phyloP scores from a whole-genome alignment of 1,284 basidiomycete genomes.

The Moniliella sp. region DNA sequence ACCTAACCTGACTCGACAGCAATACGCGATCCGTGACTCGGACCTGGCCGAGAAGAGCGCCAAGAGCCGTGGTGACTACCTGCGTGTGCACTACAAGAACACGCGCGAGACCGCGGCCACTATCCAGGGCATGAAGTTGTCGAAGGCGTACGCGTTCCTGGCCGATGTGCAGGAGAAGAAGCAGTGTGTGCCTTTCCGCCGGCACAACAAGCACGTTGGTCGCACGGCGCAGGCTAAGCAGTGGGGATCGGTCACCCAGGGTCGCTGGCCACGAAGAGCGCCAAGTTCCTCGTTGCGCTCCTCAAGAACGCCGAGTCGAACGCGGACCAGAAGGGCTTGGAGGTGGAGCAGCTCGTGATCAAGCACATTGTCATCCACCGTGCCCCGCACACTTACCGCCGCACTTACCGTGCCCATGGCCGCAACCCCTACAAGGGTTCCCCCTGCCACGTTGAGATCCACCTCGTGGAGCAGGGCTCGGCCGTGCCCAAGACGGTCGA shows the following conservation, averaged over 20 bases:
- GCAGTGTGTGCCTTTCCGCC: slow-evolving; percentile 85
- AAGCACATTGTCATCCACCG: slow-evolving; percentile 96
- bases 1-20: no score
- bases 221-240: slow-evolving; percentile 91
- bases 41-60: slow-evolving; percentile 32
- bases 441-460: slow-evolving; percentile 72
- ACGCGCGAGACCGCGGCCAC: slow-evolving; percentile 48
- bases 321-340: slow-evolving; percentile 89
- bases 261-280: slow-evolving; percentile 99
- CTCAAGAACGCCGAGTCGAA: slow-evolving; percentile 99
- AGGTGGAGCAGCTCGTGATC: slow-evolving; percentile 73
- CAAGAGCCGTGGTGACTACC: slow-evolving; percentile 71
- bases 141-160: slow-evolving; percentile 88
- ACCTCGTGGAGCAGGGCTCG: slow-evolving; percentile 20
- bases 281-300: slow-evolving; percentile 78
- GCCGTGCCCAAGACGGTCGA: slow-evolving; percentile 30
- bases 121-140: slow-evolving; percentile 61
- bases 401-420: slow-evolving; percentile 96
- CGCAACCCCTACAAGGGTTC: slow-evolving; percentile 52
- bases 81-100: slow-evolving; percentile 99
- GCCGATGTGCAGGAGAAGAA: slow-evolving; percentile 87
- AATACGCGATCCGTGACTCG: slow-evolving; percentile 33
- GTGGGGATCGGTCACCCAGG: slow-evolving; percentile 44
- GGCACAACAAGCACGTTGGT: slow-evolving; percentile 89
- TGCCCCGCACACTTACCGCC: slow-evolving; percentile 98